Percentiles rank a stretch among this genome's conserved stretches.
These are phyloP conservation scores for Jackrogersella multiformis DNA, from an alignment of 495 filamentous ascomycete species.

Conservation along the genomic window DNA sequence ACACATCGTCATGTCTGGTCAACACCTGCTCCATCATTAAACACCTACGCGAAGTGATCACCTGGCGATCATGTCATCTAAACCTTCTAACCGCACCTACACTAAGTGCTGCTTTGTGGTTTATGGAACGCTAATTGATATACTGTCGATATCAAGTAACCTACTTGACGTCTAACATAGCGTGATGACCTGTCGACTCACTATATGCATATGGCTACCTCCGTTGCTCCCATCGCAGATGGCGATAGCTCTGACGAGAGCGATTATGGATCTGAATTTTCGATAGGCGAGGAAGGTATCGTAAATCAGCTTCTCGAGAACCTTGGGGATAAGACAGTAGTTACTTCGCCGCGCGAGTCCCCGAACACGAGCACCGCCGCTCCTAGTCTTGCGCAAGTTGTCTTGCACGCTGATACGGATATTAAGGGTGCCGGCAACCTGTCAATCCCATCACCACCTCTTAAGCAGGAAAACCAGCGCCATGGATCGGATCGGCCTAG, in stretches of 20 bases:
- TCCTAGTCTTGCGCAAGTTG: conserved; percentile 8
- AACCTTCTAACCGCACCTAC: not conserved
- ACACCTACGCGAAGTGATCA: too few species aligned
- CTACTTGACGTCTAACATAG: conserved; percentile 1
- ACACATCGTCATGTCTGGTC: not conserved
- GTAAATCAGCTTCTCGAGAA: conserved; percentile 34
- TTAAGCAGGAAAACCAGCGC: not conserved
- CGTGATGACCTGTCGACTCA: conserved; percentile 9
- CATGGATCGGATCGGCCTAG: not conserved
- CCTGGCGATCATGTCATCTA: not conserved
- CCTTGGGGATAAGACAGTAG: conserved; percentile 21
- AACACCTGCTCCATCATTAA: not conserved
- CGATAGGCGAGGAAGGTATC: conserved; percentile 64
- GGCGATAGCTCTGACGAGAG: conserved; percentile 52
- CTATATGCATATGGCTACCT: conserved; percentile 24
- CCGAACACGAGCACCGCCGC: not conserved
- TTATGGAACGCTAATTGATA: too few species aligned
- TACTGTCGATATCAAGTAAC: not conserved
- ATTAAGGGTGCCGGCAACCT: not conserved
- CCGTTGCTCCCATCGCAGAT: conserved; percentile 13
- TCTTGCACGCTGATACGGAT: not conserved
- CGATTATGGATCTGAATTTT: conserved; percentile 80
- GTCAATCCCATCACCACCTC: not conserved
- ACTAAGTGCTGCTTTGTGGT: not conserved
- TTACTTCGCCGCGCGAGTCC: not conserved